These are phyloP conservation scores for Aspergillus proliferans DNA, from an alignment of 2,329 filamentous ascomycete genomes.

Conservation along the genomic window DNA sequence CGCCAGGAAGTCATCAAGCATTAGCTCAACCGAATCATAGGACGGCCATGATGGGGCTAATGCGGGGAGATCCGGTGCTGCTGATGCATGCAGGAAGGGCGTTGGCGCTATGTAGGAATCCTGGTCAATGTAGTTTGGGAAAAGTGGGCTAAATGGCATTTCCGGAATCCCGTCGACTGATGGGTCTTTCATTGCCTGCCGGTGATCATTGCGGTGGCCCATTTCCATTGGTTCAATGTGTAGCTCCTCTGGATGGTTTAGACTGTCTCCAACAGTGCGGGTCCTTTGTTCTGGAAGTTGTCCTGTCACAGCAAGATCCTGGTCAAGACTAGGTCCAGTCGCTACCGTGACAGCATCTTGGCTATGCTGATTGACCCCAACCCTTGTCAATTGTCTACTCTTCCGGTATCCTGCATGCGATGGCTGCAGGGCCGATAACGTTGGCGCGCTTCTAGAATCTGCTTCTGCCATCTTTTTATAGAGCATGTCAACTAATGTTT, in stretches of 20 bases:
- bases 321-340: not conserved
- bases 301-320: not conserved
- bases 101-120: not conserved
- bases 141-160: not conserved
- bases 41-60: slow-evolving; percentile 3
- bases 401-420: not conserved
- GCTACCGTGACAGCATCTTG: not conserved
- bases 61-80: not conserved
- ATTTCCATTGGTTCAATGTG: not conserved
- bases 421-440: slow-evolving; percentile 1
- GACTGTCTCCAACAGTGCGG: not conserved
- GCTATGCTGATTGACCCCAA: not conserved
- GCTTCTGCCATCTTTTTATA: slow-evolving; percentile 19
- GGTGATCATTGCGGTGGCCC: not conserved
- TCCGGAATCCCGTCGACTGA: not conserved
- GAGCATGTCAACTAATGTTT: slow-evolving; percentile 15
- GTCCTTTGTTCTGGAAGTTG: not conserved
- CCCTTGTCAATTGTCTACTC: not conserved
- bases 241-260: not conserved
- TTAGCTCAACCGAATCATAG: slow-evolving; percentile 3
- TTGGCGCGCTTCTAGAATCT: slow-evolving; percentile 5
- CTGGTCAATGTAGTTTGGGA: not conserved
- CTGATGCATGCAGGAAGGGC: not conserved
- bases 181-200: not conserved
- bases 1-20: slow-evolving; percentile 7